Evolutionary conservation across 306 rosid species (phyloP), one percentile per base, ranked within the genome.

Genomic region (Medicago arabica): DNA sequence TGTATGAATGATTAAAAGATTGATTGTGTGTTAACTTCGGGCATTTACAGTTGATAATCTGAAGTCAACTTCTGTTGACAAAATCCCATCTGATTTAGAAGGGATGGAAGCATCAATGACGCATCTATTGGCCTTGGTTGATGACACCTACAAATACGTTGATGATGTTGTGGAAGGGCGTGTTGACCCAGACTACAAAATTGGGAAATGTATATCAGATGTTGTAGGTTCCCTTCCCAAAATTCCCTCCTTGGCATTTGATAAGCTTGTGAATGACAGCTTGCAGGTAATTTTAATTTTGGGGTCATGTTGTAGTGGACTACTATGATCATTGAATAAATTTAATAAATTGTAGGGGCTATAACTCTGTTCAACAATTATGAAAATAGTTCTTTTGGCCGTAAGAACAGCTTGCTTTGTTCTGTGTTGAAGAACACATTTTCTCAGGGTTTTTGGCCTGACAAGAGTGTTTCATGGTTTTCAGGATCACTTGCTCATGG

Each of bases 51-150:
- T 80, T 80, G 93, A 92, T 80, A 83, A 86, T 43, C 84, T 95
- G 38, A 95, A 92, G 90, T 46, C 89, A 71, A 83, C 97, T 21
- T 46, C 76, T 47, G 86, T 89, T 31, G 97, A 95, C 41, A 95
- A 92, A 86, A 89, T 95, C 46, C 99, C 99, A 28, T 84, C 91
- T 79, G 97, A 95, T 87, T 76, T 95, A 82, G 99, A 95, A 90
- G 97, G 93, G 70, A 95, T 95, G 99, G 97, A 95, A 91, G 84
- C 92, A 54, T 85, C 99, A 53, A 90, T 92, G 97, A 89, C 86
- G 82, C 89, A 87, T 65, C 85, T 95, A 6, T 80, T 95, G 34
- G 89, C 93, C 67, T 51, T 95, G 81, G 89, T 92, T 68, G 97
- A 89, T 59, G 97, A 95, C 71, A 87, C 88, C 59, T 75, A 87